phyloP scores from a whole-genome alignment of 805 yeast species.

The Geotrichum ghanense region DNA sequence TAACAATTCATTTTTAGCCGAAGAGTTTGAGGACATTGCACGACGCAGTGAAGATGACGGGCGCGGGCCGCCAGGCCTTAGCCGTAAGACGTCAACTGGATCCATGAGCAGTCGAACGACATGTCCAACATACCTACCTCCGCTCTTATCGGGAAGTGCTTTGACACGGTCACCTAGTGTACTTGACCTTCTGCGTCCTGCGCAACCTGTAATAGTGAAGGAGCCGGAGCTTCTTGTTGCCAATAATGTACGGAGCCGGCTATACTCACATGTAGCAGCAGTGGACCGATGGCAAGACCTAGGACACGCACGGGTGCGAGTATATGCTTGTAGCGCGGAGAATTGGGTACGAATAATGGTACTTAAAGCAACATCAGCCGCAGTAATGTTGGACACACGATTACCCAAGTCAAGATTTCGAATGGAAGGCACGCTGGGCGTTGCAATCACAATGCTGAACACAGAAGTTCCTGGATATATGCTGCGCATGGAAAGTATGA shows the following conservation, averaged over 20 bases:
- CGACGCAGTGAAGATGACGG: not conserved
- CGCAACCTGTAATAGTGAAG: not conserved
- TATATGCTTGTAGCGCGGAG: slow-evolving; percentile 2
- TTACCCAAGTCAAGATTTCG: not conserved
- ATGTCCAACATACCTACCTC: not conserved
- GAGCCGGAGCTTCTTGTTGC: slow-evolving; percentile 11
- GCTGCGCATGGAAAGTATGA: not conserved
- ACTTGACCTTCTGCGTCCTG: not conserved
- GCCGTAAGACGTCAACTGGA: not conserved
- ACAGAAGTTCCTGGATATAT: not conserved
- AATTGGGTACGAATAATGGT: not conserved
- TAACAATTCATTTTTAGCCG: not conserved
- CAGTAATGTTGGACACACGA: not conserved
- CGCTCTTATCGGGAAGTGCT: not conserved
- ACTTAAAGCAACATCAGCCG: not conserved
- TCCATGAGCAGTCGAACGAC: not conserved
- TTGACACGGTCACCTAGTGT: not conserved
- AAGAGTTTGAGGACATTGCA: not conserved
- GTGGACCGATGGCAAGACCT: slow-evolving; percentile 10
- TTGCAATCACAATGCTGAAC: slow-evolving; percentile 3
- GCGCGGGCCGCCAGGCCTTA: not conserved
- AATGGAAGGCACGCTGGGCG: not conserved
- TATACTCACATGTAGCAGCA: slow-evolving; percentile 7
- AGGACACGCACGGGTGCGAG: slow-evolving; percentile 6
- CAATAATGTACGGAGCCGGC: slow-evolving; percentile 15